phyloP scores from a whole-genome alignment of 73 alveolate species.

The Breviolum minutum region DNA sequence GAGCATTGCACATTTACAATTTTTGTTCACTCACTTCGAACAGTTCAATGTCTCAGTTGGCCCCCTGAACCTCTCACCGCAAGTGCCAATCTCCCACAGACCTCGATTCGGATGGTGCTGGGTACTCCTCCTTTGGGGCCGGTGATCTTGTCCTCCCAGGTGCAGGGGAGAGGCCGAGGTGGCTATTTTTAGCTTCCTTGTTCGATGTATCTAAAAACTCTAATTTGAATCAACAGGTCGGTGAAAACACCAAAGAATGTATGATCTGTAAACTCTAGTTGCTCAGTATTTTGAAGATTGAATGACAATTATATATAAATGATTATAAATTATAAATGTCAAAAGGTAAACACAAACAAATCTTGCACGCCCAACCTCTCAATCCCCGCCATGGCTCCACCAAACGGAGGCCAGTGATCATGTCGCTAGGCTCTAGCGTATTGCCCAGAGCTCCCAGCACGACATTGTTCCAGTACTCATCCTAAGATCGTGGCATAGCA shows the following conservation, averaged over 20 bases:
- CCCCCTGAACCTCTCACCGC: too few species aligned
- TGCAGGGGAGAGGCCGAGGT: background rate
- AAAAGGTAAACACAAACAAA: background rate
- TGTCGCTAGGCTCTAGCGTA: conserved; percentile 67
- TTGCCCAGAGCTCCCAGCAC: conserved; percentile 75
- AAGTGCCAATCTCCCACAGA: background rate
- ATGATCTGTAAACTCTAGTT: too few species aligned
- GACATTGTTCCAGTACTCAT: conserved; percentile 94
- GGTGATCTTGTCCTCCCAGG: conserved; percentile 65
- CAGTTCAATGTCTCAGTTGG: too few species aligned
- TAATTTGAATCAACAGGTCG: background rate
- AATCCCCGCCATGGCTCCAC: conserved; percentile 27
- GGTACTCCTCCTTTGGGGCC: conserved; percentile 73
- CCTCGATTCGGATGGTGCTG: conserved; percentile 84
- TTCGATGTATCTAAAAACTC: background rate
- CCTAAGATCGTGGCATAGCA: background rate
- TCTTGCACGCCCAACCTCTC: background rate
- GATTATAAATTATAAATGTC: too few species aligned
- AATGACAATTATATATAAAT: too few species aligned
- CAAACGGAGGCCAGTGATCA: conserved; percentile 92
- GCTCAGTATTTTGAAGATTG: too few species aligned
- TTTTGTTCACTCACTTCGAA: too few species aligned
- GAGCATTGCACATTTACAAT: too few species aligned
- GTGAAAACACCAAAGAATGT: too few species aligned
- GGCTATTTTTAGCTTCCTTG: background rate